A percentile compares a stretch with the other conserved stretches of the same genome.
Evolutionary conservation across 1,284 basidiomycete species (phyloP).

Genomic region (Ganoderma sinense): DNA sequence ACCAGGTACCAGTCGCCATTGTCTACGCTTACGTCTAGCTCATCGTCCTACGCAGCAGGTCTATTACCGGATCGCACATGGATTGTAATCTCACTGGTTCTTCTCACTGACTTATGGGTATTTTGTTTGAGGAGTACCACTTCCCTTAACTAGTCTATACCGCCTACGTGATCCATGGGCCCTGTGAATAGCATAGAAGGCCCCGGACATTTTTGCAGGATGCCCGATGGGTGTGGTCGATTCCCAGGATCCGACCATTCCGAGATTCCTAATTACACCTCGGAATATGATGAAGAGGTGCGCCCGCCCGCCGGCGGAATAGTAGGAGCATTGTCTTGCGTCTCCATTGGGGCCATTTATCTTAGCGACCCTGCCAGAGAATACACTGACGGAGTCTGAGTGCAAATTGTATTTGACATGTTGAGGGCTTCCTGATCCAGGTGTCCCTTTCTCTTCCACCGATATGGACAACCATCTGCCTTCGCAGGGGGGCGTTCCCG

Average conservation of each 20-base stretch:
- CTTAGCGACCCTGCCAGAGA: slow-evolving; percentile 6
- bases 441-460: slow-evolving; percentile 5
- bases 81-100: slow-evolving; percentile 25
- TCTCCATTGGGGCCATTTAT: not conserved
- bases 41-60: slow-evolving; percentile 15
- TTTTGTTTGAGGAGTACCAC: slow-evolving; percentile 23
- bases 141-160: slow-evolving; percentile 15
- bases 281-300: not conserved
- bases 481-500: not conserved
- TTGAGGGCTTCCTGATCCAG: slow-evolving; percentile 4
- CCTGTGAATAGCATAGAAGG: slow-evolving; percentile 12
- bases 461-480: not conserved
- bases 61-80: slow-evolving; percentile 21
- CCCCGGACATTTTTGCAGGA: not conserved
- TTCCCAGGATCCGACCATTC: slow-evolving; percentile 1
- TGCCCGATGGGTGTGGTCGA: not conserved
- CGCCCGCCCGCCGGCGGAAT: not conserved
- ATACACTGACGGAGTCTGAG: slow-evolving; percentile 1
- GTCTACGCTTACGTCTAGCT: slow-evolving; percentile 13
- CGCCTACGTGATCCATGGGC: slow-evolving; percentile 15
- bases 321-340: not conserved
- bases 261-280: not conserved
- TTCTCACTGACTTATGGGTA: slow-evolving; percentile 28
- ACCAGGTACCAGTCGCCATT: not conserved
- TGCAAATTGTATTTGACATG: slow-evolving; percentile 4